phyloP scores from a whole-genome alignment of 805 yeast genomes.

The Metschnikowia arizonensis region DNA sequence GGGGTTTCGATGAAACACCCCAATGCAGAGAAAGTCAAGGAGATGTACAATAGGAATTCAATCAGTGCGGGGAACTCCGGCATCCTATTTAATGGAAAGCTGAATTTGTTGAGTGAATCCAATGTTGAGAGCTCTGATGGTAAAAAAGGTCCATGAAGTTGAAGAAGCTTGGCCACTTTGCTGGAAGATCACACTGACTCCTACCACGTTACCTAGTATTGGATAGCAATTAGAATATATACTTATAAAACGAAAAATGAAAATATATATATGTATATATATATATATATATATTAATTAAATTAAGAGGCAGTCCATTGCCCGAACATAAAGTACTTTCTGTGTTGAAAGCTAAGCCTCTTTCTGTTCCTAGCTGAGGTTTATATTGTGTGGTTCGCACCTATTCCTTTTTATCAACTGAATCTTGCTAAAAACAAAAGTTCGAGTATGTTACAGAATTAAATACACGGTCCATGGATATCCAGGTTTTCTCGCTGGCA shows the following conservation, averaged over 20 bases:
- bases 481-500: background rate
- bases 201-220: background rate
- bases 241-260: background rate
- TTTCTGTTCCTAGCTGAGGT: background rate
- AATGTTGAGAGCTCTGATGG: slow-evolving; percentile 22
- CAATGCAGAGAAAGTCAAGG: slow-evolving; percentile 55
- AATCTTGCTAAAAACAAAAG: no score
- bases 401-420: background rate
- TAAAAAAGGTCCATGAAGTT: background rate
- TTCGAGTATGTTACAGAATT: no score
- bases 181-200: background rate
- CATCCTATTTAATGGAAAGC: slow-evolving; percentile 46
- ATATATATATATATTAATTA: no score
- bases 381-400: background rate
- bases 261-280: background rate
- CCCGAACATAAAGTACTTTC: background rate
- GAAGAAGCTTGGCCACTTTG: background rate
- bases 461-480: background rate
- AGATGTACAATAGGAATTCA: slow-evolving; percentile 54
- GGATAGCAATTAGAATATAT: background rate
- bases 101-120: slow-evolving; percentile 52
- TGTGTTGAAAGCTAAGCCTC: background rate
- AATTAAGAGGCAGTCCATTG: background rate
- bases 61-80: slow-evolving; percentile 48
- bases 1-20: slow-evolving; percentile 45